Evolutionary conservation across 78 protist species (phyloP).

Genomic region (Blattamonas nauphoetae): DNA sequence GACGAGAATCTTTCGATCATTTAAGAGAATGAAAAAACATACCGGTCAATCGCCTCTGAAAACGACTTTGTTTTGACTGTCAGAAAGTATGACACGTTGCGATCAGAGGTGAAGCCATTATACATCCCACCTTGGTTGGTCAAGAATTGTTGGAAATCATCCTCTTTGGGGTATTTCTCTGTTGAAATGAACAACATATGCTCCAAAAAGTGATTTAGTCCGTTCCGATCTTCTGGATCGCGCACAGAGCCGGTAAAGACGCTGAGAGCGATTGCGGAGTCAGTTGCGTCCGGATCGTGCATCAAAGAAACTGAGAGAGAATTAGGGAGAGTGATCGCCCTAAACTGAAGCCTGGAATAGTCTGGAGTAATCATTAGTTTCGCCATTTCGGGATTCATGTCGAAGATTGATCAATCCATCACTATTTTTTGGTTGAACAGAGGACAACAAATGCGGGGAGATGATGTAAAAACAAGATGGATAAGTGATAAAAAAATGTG

Average conservation of each 20-base stretch:
- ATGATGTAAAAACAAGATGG: too few species aligned
- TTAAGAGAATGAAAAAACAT: neutral
- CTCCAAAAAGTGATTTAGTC: neutral
- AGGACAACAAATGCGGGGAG: too few species aligned
- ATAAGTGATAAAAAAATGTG: too few species aligned
- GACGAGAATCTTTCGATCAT: neutral
- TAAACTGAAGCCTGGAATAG: too few species aligned
- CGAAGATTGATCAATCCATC: too few species aligned
- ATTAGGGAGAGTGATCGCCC: too few species aligned
- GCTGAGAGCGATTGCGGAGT: neutral
- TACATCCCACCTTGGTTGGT: neutral
- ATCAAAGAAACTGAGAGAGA: too few species aligned
- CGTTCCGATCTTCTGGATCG: neutral
- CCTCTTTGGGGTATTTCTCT: neutral
- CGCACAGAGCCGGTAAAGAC: neutral
- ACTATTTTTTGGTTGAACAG: too few species aligned
- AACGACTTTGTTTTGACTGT: neutral
- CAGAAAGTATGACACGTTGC: neutral
- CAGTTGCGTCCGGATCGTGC: neutral
- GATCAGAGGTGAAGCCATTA: neutral
- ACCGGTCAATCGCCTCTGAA: neutral
- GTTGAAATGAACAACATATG: neutral
- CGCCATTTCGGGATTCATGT: too few species aligned
- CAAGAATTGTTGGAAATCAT: neutral
- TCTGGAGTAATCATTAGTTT: too few species aligned